These are phyloP conservation scores for Vitis riparia DNA, from an alignment of 164 flowering plant species.

Conservation along the genomic window DNA sequence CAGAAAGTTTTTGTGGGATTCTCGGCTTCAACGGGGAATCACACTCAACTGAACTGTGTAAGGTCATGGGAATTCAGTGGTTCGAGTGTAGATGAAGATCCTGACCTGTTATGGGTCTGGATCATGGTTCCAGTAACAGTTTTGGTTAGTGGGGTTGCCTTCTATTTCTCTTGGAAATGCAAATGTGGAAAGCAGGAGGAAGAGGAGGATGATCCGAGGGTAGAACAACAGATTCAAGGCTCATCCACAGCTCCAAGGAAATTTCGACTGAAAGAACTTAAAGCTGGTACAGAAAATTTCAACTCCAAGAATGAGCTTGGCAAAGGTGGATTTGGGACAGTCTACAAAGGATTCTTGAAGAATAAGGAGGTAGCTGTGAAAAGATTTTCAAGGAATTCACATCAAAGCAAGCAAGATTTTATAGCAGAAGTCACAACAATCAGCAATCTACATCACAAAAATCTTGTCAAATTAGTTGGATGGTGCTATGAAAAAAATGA, in stretches of 20 bases:
- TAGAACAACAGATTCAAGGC: slow-evolving; percentile 30
- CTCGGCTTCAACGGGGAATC: slow-evolving; percentile 52
- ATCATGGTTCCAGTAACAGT: slow-evolving; percentile 17
- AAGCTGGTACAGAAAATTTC: slow-evolving; percentile 52
- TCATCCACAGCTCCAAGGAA: slow-evolving; percentile 40
- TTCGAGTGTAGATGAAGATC: slow-evolving; percentile 6
- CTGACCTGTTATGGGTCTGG: slow-evolving; percentile 26
- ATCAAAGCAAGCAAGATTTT: slow-evolving; percentile 59
- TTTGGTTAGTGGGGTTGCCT: background rate
- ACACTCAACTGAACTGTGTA: slow-evolving; percentile 44
- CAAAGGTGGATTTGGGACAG: slow-evolving; percentile 67
- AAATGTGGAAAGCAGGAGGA: background rate
- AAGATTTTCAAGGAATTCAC: slow-evolving; percentile 35
- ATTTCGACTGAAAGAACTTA: slow-evolving; percentile 44
- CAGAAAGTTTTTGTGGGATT: slow-evolving; percentile 47
- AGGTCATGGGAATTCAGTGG: slow-evolving; percentile 45
- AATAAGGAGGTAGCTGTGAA: slow-evolving; percentile 57
- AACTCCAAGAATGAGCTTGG: slow-evolving; percentile 53
- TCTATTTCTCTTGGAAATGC: slow-evolving; percentile 8
- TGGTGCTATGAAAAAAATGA: slow-evolving; percentile 63
- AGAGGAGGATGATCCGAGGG: slow-evolving; percentile 13
- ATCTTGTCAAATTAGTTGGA: slow-evolving; percentile 58
- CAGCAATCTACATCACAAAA: slow-evolving; percentile 59
- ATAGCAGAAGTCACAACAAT: slow-evolving; percentile 61
- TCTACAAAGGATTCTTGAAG: slow-evolving; percentile 50